Conservation (phyloP, 1,284 basidiomycete genomes). For the Heterobasidion annosum region DNA sequence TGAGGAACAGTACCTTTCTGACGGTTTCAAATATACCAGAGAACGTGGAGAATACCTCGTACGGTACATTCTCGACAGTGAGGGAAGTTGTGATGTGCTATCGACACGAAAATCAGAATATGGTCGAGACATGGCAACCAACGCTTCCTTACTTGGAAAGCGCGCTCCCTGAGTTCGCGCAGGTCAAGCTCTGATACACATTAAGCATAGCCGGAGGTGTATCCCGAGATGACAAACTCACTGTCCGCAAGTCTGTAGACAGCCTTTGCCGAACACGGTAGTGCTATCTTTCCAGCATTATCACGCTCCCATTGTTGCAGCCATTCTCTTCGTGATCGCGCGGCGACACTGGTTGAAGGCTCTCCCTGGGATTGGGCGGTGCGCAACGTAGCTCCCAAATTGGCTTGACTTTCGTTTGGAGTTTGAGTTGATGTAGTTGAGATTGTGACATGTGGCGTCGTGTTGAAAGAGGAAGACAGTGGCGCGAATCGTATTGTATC, state of each 20-base stretch:
- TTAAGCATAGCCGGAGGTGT: neutral
- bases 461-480: conserved; percentile 58
- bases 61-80: conserved; percentile 73
- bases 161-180: conserved; percentile 57
- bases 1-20: conserved; percentile 44
- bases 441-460: conserved; percentile 22
- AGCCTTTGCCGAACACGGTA: conserved; percentile 83
- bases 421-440: conserved; percentile 19
- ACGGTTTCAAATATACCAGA: conserved; percentile 76
- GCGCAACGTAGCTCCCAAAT: conserved; percentile 13
- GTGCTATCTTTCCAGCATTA: conserved; percentile 47
- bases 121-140: neutral
- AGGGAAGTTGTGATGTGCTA: conserved; percentile 73
- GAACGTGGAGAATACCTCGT: conserved; percentile 83
- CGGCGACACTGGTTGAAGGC: conserved; percentile 6
- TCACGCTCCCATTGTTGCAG: conserved; percentile 50
- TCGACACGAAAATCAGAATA: conserved; percentile 6
- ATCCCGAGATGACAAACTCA: conserved; percentile 24
- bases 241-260: conserved; percentile 83
- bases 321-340: conserved; percentile 50
- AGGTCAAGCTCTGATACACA: conserved; percentile 51
- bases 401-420: conserved; percentile 27
- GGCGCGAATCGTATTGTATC: conserved; percentile 81
- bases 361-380: conserved; percentile 13
- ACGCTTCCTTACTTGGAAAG: conserved; percentile 43